Base-by-base conservation (phyloP, 495 filamentous ascomycete species). In the Penicillium egyptiacum region DNA sequence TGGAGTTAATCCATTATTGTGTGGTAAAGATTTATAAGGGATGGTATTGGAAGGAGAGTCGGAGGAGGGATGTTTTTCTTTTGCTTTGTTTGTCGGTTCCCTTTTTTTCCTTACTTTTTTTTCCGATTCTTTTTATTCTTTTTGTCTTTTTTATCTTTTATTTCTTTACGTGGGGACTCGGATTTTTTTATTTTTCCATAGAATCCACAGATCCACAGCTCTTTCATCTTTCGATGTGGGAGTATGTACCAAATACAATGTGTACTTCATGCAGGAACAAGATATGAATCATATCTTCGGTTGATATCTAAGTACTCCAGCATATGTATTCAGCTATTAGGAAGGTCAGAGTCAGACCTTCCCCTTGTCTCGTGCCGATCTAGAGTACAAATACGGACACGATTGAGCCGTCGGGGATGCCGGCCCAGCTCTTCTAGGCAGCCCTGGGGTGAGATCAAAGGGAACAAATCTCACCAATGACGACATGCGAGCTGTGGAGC, bases 21-120 rank as follows among this genome's bases (percentile, higher is more conserved):
- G 43, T 30, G 40, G 45, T 50, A 42, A 37, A 56, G 45, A 37
- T 33, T 8, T 6, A 53, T 22, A 35, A 25, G 19, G 35, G 46
- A 48, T 42, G 45, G 51, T 56, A 42, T 33, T 10, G 35, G 16
- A 39, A 41, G 33, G 47, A 53, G 50, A 47, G 52, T 37, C 9
- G 42, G 45, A 59, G 50, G 58, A 51, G 49, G 57, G 40, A 58
- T 76, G 71, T 74, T 76, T 76, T 74, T 62, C 61, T 74, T 74
- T 74, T 74, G 52, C 71, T 76, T 61, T 67, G 71, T 75, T 74
- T 64, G 73, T 75, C 69, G n/a, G 16, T 26, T 31, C 41, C 4
- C 57, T 61, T 58, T 45, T 40, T 31, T 53, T 46, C 52, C 40
- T n/a, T 1, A 5, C 5, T 5, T 17, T 39, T 58, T 64, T 50